These are phyloP conservation scores for Termitomyces sp. DNA, from an alignment of 768 basidiomycete genomes.

Conservation along the genomic window DNA sequence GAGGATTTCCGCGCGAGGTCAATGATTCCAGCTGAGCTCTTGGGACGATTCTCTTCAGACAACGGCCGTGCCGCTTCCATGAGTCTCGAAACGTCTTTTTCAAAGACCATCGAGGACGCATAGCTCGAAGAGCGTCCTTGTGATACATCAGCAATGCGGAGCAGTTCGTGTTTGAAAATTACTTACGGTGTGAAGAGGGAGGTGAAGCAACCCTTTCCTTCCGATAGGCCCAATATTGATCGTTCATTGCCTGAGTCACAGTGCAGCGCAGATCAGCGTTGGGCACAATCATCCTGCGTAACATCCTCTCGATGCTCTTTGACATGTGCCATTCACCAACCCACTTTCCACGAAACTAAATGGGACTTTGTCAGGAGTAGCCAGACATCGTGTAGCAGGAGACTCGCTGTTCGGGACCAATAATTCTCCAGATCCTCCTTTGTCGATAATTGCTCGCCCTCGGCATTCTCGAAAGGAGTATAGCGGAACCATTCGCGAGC, in stretches of 20 bases:
- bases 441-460: conserved; percentile 71
- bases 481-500: conserved; percentile 83
- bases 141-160: background rate
- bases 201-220: conserved; percentile 10
- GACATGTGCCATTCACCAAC: conserved; percentile 76
- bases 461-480: conserved; percentile 85
- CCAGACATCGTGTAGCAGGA: background rate
- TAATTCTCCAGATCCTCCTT: conserved; percentile 83
- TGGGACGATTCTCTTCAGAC: conserved; percentile 20
- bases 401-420: conserved; percentile 71
- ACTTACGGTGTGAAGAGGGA: conserved; percentile 36
- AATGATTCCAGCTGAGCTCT: conserved; percentile 29
- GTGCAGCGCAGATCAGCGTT: conserved; percentile 80
- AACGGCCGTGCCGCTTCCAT: conserved; percentile 27
- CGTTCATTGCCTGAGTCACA: conserved; percentile 55
- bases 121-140: conserved; percentile 44
- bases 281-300: conserved; percentile 74
- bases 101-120: conserved; percentile 40
- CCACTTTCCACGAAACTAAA: conserved; percentile 77
- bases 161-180: background rate
- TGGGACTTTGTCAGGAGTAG: background rate
- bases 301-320: conserved; percentile 53
- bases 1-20: conserved; percentile 4
- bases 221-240: conserved; percentile 55
- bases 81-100: conserved; percentile 41